These are phyloP conservation scores for Cubamyces lactineus DNA, from an alignment of 768 basidiomycete species.

Conservation along the genomic window DNA sequence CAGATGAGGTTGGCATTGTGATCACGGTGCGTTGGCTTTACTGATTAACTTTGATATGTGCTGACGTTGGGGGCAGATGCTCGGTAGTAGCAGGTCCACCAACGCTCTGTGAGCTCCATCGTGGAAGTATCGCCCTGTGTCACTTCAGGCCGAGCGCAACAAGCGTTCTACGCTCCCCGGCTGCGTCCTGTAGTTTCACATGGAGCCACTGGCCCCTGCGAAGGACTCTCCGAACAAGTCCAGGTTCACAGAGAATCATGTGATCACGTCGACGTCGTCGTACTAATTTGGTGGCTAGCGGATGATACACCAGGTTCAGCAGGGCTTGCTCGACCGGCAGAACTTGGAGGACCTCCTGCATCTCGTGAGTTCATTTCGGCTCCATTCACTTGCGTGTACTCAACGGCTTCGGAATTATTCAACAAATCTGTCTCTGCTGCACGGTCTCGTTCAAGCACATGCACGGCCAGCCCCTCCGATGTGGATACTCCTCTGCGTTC, in stretches of 20 bases:
- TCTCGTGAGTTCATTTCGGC: constrained; percentile 50
- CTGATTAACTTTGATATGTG: neutral
- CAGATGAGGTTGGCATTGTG: constrained; percentile 79
- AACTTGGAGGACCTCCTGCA: constrained; percentile 65
- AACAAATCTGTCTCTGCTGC: constrained; percentile 53
- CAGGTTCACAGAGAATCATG: constrained; percentile 60
- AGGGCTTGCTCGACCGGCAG: constrained; percentile 63
- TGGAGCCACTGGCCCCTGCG: constrained; percentile 32
- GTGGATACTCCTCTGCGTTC: constrained; percentile 66
- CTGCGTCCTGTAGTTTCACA: constrained; percentile 30
- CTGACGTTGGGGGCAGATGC: constrained; percentile 52
- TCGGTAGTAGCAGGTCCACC: constrained; percentile 78
- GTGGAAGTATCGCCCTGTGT: constrained; percentile 75
- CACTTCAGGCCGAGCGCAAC: constrained; percentile 63
- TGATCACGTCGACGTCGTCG: constrained; percentile 66
- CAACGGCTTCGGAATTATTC: constrained; percentile 49
- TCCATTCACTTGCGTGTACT: constrained; percentile 8
- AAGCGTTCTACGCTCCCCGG: constrained; percentile 51
- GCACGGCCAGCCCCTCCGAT: constrained; percentile 63
- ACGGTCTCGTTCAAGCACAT: constrained; percentile 70
- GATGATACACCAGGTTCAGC: constrained; percentile 67
- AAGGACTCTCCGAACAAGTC: constrained; percentile 49
- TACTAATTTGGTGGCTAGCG: constrained; percentile 66
- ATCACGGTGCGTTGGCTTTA: constrained; percentile 56
- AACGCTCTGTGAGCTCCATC: constrained; percentile 64